Evolutionary conservation across 1,284 basidiomycete genomes (phyloP).

Genomic region (Malassezia caprae): DNA sequence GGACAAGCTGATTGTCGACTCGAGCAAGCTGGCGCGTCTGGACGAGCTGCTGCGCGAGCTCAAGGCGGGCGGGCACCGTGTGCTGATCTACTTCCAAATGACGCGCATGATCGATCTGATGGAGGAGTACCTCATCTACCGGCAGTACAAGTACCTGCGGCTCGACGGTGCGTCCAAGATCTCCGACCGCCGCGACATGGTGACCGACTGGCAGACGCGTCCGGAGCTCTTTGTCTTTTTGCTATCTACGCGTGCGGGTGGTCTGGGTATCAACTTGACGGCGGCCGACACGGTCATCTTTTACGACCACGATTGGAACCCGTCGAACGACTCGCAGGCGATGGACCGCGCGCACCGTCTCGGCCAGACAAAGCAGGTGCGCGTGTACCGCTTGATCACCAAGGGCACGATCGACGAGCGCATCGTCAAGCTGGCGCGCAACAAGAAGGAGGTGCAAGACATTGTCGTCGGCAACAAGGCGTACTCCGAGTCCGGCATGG

Average conservation of each 20-base stretch:
- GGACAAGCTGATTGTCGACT: slow-evolving; percentile 91
- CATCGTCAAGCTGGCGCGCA: slow-evolving; percentile 59
- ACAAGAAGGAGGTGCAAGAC: slow-evolving; percentile 60
- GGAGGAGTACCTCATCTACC: slow-evolving; percentile 95
- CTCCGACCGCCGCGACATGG: slow-evolving; percentile 95
- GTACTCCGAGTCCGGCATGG: slow-evolving; percentile 55
- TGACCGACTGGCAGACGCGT: slow-evolving; percentile 98
- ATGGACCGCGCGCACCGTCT: slow-evolving; percentile 99
- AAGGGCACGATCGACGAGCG: slow-evolving; percentile 97
- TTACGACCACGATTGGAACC: slow-evolving; percentile 99
- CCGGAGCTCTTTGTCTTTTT: slow-evolving; percentile 53
- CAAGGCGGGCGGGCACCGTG: slow-evolving; percentile 84
- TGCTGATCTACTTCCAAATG: slow-evolving; percentile 99
- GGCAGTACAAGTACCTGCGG: slow-evolving; percentile 94
- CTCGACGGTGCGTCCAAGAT: slow-evolving; percentile 91
- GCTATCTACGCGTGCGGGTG: slow-evolving; percentile 90
- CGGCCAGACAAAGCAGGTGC: slow-evolving; percentile 96
- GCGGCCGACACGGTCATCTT: slow-evolving; percentile 89
- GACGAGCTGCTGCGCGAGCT: slow-evolving; percentile 81
- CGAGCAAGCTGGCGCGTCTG: slow-evolving; percentile 84
- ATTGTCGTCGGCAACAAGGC: slow-evolving; percentile 97
- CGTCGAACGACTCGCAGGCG: slow-evolving; percentile 83
- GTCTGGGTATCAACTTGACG: slow-evolving; percentile 94
- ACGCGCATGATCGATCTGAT: slow-evolving; percentile 99
- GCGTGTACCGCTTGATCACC: slow-evolving; percentile 92